Conservation (phyloP, 129 eudicot genomes). For the Glebionis coronaria region DNA sequence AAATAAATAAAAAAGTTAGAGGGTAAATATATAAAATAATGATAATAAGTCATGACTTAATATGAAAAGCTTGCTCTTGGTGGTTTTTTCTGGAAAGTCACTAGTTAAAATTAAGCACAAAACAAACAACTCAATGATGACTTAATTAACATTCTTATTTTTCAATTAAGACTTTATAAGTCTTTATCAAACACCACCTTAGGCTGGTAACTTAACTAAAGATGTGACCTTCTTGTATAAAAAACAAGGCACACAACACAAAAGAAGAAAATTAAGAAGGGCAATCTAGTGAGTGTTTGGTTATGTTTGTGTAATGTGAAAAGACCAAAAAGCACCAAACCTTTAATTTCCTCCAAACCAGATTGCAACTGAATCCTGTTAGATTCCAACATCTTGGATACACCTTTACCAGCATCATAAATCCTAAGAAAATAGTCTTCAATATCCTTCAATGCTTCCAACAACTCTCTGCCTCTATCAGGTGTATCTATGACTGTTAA, state of each 20-base stretch:
- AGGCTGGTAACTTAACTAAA: not conserved
- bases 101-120: too few species aligned
- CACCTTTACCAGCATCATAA: constrained; percentile 85
- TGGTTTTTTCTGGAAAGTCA: too few species aligned
- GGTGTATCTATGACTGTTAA: constrained; percentile 72
- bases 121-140: too few species aligned
- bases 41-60: too few species aligned
- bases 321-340: constrained; percentile 40
- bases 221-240: not conserved
- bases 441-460: constrained; percentile 88
- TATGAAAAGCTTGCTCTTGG: too few species aligned
- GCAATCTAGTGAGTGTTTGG: not conserved
- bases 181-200: too few species aligned
- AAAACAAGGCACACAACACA: constrained; percentile 1
- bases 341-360: constrained; percentile 86
- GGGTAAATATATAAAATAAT: too few species aligned
- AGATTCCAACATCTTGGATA: constrained; percentile 87
- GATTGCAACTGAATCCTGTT: constrained; percentile 79
- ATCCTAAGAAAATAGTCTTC: constrained; percentile 86
- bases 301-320: constrained; percentile 6
- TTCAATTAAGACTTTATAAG: too few species aligned
- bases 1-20: too few species aligned
- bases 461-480: constrained; percentile 80
- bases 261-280: too few species aligned
- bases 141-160: too few species aligned